Percentiles rank a stretch among this genome's conserved stretches.
phyloP scores from a whole-genome alignment of 371 early-diverging fungal species.

The Parasitella parasitica region DNA sequence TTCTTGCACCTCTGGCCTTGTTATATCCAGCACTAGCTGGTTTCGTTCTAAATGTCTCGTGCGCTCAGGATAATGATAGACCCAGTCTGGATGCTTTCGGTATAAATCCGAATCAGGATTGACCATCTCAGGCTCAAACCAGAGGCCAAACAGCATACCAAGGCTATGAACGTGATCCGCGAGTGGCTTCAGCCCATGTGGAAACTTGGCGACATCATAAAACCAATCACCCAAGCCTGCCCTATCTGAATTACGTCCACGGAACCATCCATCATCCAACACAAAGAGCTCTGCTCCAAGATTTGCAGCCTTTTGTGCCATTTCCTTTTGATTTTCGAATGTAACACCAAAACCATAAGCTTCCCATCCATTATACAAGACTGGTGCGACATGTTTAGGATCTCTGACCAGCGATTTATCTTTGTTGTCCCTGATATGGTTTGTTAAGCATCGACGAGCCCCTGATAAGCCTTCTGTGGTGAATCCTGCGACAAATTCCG shows the following conservation, averaged over 20 bases:
- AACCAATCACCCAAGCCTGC: constrained; percentile 62
- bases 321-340: constrained; percentile 22
- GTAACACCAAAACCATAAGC: constrained; percentile 36
- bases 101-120: constrained; percentile 44
- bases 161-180: constrained; percentile 41
- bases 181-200: constrained; percentile 45
- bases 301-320: constrained; percentile 30
- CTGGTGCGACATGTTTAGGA: constrained; percentile 9
- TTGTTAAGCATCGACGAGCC: constrained; percentile 31
- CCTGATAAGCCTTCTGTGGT: constrained; percentile 32
- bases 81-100: constrained; percentile 51
- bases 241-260: constrained; percentile 28
- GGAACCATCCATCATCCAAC: constrained; percentile 61
- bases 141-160: constrained; percentile 56
- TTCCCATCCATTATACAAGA: constrained; percentile 51
- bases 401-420: constrained; percentile 2
- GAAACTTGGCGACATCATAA: constrained; percentile 44
- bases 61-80: constrained; percentile 30
- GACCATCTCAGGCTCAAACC: constrained; percentile 58
- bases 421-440: constrained; percentile 14
- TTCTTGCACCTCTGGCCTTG: constrained; percentile 25
- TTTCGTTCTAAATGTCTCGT: constrained; percentile 27
- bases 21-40: constrained; percentile 39
- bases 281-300: constrained; percentile 48
- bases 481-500: constrained; percentile 33